Evolutionary conservation across 108 stramenopile genomes (phyloP).

Genomic region (Conticribra weissflogii): DNA sequence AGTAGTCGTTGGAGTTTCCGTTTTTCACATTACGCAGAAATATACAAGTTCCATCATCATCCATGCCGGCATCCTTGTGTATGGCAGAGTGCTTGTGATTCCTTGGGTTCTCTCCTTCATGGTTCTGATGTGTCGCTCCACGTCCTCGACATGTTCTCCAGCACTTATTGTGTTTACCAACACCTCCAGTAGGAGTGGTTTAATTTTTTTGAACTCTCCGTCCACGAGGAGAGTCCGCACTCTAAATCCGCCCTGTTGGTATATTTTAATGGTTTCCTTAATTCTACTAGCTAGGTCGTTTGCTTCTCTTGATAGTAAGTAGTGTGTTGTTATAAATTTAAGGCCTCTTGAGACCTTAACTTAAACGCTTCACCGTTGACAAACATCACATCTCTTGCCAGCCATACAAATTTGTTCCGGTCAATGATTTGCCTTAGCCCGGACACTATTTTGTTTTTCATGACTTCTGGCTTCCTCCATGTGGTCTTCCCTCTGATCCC

Average conservation of each 20-base stretch:
- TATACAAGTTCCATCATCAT: slow-evolving; percentile 11
- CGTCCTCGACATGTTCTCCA: too few relatives aligned
- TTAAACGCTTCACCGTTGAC: slow-evolving; percentile 45
- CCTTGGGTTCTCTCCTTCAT: slow-evolving; percentile 23
- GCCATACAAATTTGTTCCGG: too few relatives aligned
- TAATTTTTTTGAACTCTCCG: slow-evolving; percentile 24
- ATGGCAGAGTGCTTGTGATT: slow-evolving; percentile 27
- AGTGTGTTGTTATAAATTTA: too few relatives aligned
- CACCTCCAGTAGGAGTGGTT: slow-evolving; percentile 5
- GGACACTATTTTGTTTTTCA: slow-evolving; percentile 11
- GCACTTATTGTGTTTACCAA: too few relatives aligned
- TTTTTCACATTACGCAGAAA: slow-evolving; percentile 14
- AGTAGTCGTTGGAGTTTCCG: slow-evolving; percentile 28
- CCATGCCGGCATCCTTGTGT: slow-evolving; percentile 22
- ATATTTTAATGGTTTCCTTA: slow-evolving; percentile 1
- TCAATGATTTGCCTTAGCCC: slow-evolving; percentile 32
- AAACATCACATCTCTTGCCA: slow-evolving; percentile 47
- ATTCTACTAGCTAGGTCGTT: slow-evolving; percentile 1
- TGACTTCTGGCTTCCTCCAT: slow-evolving; percentile 12
- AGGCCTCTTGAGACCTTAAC: slow-evolving; percentile 15
- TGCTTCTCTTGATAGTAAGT: too few relatives aligned
- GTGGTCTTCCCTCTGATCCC: slow-evolving; percentile 33
- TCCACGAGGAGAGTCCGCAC: slow-evolving; percentile 16
- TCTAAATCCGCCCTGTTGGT: too few relatives aligned
- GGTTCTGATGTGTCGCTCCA: slow-evolving; percentile 30